These are phyloP conservation scores for Aspergillus fijiensis DNA, from an alignment of 2,329 filamentous ascomycete genomes.

Conservation along the genomic window DNA sequence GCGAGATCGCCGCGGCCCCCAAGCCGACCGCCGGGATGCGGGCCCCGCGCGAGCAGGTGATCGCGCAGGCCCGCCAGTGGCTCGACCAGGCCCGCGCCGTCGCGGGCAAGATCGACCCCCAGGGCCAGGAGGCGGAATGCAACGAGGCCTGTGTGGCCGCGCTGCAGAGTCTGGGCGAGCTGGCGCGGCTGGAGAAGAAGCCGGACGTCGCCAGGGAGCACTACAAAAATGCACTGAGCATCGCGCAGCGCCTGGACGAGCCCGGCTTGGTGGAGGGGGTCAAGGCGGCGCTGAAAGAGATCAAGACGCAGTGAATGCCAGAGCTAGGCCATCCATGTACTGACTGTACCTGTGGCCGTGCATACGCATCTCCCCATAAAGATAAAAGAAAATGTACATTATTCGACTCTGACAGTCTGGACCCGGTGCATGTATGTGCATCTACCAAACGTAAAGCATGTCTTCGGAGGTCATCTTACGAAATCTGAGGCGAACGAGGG, in stretches of 20 bases:
- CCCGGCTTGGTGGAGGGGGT: not conserved
- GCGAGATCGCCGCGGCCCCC: constrained; percentile 32
- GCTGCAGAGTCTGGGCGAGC: constrained; percentile 82
- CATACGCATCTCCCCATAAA: too few relatives aligned
- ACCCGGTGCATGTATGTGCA: too few relatives aligned
- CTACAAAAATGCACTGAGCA: constrained; percentile 66
- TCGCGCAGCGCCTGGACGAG: not conserved
- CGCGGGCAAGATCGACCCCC: constrained; percentile 63
- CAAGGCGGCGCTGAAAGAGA: not conserved
- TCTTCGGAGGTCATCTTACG: too few relatives aligned
- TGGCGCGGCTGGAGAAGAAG: constrained; percentile 73
- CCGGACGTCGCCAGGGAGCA: constrained; percentile 62
- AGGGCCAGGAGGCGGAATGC: constrained; percentile 72
- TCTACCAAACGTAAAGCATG: too few relatives aligned
- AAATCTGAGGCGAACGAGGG: too few relatives aligned
- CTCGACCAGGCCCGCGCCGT: constrained; percentile 72
- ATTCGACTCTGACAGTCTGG: too few relatives aligned
- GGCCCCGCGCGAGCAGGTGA: constrained; percentile 59
- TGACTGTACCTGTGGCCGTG: too few relatives aligned
- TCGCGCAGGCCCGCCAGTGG: constrained; percentile 74
- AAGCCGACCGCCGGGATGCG: constrained; percentile 34
- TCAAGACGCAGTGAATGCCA: not conserved
- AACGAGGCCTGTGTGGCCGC: constrained; percentile 80
- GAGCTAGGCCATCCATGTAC: too few relatives aligned
- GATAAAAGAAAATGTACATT: too few relatives aligned